phyloP scores from a whole-genome alignment of 148 eudicot genomes.

The Spergularia marina region DNA sequence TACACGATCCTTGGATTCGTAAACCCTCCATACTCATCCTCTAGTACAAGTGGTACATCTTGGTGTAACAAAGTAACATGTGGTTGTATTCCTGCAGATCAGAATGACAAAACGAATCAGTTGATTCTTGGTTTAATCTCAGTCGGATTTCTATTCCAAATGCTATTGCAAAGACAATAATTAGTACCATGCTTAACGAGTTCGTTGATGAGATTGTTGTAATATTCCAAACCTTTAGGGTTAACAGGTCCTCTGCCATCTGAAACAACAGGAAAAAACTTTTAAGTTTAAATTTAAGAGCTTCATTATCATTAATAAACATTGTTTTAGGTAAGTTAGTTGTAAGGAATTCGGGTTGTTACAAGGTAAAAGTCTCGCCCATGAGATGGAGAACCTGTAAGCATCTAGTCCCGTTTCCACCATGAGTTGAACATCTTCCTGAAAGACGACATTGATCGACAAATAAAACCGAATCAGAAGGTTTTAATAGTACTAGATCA shows the following conservation, averaged over 20 bases:
- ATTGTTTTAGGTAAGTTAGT: too few species aligned
- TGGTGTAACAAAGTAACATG: slow-evolving; percentile 56
- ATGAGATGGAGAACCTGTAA: slow-evolving; percentile 62
- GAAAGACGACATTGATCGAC: neutral
- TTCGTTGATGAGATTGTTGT: slow-evolving; percentile 53
- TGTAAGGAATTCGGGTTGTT: neutral
- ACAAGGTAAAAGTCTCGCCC: slow-evolving; percentile 78
- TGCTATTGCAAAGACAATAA: neutral
- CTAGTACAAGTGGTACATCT: slow-evolving; percentile 56
- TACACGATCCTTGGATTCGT: slow-evolving; percentile 46
- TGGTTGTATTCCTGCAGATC: slow-evolving; percentile 58
- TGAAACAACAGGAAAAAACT: slow-evolving; percentile 11
- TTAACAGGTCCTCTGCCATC: slow-evolving; percentile 62
- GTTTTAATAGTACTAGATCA: too few species aligned
- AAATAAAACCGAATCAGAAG: too few species aligned
- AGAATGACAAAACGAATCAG: neutral
- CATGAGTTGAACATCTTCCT: slow-evolving; percentile 73
- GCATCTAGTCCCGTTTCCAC: slow-evolving; percentile 64
- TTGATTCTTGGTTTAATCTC: neutral
- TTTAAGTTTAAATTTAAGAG: too few species aligned
- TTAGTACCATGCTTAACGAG: slow-evolving; percentile 42
- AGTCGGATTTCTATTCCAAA: neutral
- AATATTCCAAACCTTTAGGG: slow-evolving; percentile 44
- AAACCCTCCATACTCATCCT: slow-evolving; percentile 71
- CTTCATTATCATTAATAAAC: too few species aligned